Conservation (phyloP, 768 basidiomycete species). For the Tulasnella sp. region DNA sequence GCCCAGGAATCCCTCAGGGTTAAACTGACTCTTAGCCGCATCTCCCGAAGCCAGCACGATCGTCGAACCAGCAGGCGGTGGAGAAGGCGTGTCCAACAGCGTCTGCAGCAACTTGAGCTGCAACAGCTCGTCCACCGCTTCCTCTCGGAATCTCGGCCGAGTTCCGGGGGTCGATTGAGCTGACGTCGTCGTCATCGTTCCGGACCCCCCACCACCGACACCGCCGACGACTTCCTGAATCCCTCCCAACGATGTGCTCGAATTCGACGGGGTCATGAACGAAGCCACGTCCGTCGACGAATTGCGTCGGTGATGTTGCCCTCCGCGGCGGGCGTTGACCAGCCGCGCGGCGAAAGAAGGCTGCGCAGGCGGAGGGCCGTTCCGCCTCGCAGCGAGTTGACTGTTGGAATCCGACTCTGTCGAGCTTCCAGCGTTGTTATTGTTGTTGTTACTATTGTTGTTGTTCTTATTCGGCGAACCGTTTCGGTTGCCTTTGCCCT, state of each 20-base stretch:
- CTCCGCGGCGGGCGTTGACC: conserved; percentile 16
- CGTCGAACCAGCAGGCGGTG: conserved; percentile 52
- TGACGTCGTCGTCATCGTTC: background rate
- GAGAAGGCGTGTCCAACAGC: conserved; percentile 53
- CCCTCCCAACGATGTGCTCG: background rate
- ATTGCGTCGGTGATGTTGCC: conserved; percentile 2
- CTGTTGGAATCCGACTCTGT: conserved; percentile 24
- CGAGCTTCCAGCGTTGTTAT: conserved; percentile 18
- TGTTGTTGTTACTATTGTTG: conserved; percentile 1
- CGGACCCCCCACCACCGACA: background rate
- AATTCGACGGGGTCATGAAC: background rate
- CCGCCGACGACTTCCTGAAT: background rate
- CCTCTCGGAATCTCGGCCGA: conserved; percentile 59
- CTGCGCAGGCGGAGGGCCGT: conserved; percentile 16
- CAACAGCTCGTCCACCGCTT: conserved; percentile 90
- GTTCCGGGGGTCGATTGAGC: background rate
- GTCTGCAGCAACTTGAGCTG: conserved; percentile 89
- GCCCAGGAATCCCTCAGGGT: conserved; percentile 84
- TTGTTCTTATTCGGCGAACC: background rate
- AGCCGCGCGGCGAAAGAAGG: conserved; percentile 12
- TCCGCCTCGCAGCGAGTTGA: conserved; percentile 18
- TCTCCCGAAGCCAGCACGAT: conserved; percentile 92
- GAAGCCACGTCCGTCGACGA: background rate
- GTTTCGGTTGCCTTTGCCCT: background rate
- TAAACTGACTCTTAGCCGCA: conserved; percentile 85